Conservation (phyloP, 2,329 filamentous ascomycete species). For the Aspergillus pseudoviridinutans region DNA sequence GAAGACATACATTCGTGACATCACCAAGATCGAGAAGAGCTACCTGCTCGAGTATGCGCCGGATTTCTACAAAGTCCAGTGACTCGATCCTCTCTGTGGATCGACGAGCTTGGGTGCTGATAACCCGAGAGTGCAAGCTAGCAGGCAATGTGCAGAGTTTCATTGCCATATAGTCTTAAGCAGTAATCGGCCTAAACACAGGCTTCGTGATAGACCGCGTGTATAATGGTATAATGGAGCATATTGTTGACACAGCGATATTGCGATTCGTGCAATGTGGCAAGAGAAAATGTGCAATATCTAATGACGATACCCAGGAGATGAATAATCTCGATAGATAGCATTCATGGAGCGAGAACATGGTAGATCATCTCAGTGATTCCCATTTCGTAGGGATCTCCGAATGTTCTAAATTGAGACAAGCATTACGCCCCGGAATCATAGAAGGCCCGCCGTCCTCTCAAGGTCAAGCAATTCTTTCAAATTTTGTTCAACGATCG, state of each 20-base stretch:
- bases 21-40: slow-evolving; percentile 89
- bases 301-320: neutral
- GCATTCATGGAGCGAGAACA: neutral
- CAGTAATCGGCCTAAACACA: neutral
- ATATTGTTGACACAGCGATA: neutral
- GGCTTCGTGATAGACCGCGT: neutral
- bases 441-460: slow-evolving; percentile 12
- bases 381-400: neutral
- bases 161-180: neutral
- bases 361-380: neutral
- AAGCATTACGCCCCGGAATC: slow-evolving; percentile 8
- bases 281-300: neutral
- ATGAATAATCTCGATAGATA: neutral
- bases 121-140: neutral
- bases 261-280: neutral
- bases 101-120: neutral
- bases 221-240: neutral
- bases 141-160: neutral
- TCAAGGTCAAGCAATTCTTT: neutral
- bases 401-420: neutral
- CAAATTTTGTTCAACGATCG: neutral
- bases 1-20: slow-evolving; percentile 86
- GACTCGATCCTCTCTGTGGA: neutral
- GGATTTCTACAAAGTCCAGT: slow-evolving; percentile 67
- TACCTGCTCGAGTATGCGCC: slow-evolving; percentile 89